Conservation (phyloP, 768 basidiomycete genomes). For the Holtermannia corniformis region DNA sequence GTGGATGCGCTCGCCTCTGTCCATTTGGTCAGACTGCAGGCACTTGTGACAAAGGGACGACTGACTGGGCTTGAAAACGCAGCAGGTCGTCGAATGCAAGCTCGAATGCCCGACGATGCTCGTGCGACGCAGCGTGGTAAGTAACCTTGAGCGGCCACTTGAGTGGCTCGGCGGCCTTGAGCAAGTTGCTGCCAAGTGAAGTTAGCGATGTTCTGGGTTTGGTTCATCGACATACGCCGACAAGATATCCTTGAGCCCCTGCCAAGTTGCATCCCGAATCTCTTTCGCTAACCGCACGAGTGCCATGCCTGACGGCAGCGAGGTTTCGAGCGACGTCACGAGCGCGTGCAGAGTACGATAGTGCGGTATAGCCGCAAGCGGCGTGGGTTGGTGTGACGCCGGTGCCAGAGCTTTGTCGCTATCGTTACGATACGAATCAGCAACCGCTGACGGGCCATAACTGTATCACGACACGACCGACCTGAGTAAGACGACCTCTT, state of each 20-base stretch:
- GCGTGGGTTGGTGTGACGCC: conserved; percentile 42
- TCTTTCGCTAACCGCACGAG: conserved; percentile 55
- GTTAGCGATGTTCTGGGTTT: conserved; percentile 4
- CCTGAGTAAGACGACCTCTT: conserved; percentile 65
- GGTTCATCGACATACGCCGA: conserved; percentile 49
- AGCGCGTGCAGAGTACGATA: conserved; percentile 59
- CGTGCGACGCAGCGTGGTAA: conserved; percentile 49
- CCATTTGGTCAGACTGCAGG: background rate
- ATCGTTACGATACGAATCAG: conserved; percentile 50
- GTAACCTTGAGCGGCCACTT: conserved; percentile 77
- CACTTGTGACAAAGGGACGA: conserved; percentile 6
- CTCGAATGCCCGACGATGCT: conserved; percentile 61
- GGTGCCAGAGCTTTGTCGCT: conserved; percentile 48
- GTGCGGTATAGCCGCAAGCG: conserved; percentile 44
- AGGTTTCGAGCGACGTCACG: conserved; percentile 43
- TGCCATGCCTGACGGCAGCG: conserved; percentile 50
- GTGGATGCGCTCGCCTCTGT: conserved; percentile 35
- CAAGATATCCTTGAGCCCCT: conserved; percentile 57
- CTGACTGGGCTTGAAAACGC: conserved; percentile 68
- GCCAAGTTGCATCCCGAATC: conserved; percentile 66
- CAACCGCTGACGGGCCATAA: conserved; percentile 28
- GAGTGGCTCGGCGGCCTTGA: conserved; percentile 58
- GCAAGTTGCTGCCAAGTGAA: conserved; percentile 51
- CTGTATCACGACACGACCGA: conserved; percentile 37
- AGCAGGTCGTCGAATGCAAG: conserved; percentile 66